These are phyloP conservation scores for Ophiostoma perfectum DNA, from an alignment of 2,329 filamentous ascomycete species.

Conservation along the genomic window DNA sequence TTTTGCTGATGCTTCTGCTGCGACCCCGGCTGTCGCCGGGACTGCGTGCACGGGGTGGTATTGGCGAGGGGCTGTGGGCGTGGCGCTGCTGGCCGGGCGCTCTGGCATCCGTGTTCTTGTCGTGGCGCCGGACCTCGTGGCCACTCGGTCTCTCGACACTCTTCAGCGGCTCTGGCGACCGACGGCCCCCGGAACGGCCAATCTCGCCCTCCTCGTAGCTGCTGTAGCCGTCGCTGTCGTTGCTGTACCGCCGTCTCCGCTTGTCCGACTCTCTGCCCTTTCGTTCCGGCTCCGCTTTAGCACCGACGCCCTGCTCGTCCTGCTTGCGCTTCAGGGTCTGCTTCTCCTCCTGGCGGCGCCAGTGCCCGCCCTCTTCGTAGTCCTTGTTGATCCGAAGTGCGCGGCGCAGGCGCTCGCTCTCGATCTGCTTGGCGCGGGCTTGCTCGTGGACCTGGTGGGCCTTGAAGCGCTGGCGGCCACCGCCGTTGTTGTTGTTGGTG, in stretches of 20 bases:
- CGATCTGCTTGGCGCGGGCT: slow-evolving; percentile 91
- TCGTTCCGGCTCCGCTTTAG: background rate
- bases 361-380: slow-evolving; percentile 81
- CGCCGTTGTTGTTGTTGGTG: slow-evolving; percentile 33
- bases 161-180: slow-evolving; percentile 11
- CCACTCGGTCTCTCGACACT: slow-evolving; percentile 13
- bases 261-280: background rate
- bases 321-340: slow-evolving; percentile 41
- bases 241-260: slow-evolving; percentile 16
- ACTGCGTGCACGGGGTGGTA: too few relatives aligned
- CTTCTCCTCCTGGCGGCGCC: slow-evolving; percentile 73
- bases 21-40: slow-evolving; percentile 1
- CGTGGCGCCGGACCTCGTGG: background rate
- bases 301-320: slow-evolving; percentile 21
- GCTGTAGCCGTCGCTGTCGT: slow-evolving; percentile 5
- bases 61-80: too few relatives aligned
- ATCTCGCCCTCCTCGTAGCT: slow-evolving; percentile 18
- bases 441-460: slow-evolving; percentile 93
- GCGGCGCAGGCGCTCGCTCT: slow-evolving; percentile 80
- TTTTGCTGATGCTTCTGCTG: slow-evolving; percentile 2
- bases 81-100: background rate
- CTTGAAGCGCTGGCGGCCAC: slow-evolving; percentile 59
- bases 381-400: slow-evolving; percentile 82
- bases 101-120: too few relatives aligned
- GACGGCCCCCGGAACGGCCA: background rate